phyloP scores from a whole-genome alignment of 257 asterid genomes.

The Henckelia pumila region DNA sequence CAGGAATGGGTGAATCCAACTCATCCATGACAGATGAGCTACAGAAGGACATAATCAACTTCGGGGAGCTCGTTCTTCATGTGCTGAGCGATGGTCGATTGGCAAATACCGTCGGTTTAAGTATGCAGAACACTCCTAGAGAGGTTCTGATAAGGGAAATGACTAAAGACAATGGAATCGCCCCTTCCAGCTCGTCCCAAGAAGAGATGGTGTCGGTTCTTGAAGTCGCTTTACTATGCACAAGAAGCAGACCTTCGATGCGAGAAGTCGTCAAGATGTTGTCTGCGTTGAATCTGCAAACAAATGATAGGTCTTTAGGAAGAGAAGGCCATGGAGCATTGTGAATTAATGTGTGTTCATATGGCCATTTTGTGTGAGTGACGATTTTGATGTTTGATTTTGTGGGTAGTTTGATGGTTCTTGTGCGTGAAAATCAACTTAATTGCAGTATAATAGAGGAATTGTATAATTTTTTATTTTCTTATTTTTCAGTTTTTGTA shows the following conservation, averaged over 20 bases:
- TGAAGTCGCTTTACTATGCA: slow-evolving; percentile 77
- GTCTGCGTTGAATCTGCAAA: slow-evolving; percentile 34
- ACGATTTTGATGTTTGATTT: slow-evolving; percentile 26
- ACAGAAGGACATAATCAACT: slow-evolving; percentile 57
- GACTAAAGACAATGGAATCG: slow-evolving; percentile 40
- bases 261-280: slow-evolving; percentile 56
- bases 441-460: slow-evolving; percentile 27
- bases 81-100: slow-evolving; percentile 54
- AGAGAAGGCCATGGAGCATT: slow-evolving; percentile 13
- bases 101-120: slow-evolving; percentile 32
- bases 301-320: slow-evolving; percentile 17
- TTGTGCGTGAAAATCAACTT: slow-evolving; percentile 13
- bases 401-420: slow-evolving; percentile 21
- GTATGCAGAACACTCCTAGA: slow-evolving; percentile 28
- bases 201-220: slow-evolving; percentile 43
- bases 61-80: slow-evolving; percentile 68
- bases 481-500: neutral
- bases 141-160: slow-evolving; percentile 58
- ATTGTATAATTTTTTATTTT: slow-evolving; percentile 11
- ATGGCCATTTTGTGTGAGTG: slow-evolving; percentile 13
- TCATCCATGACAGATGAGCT: slow-evolving; percentile 53
- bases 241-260: slow-evolving; percentile 65
- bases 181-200: slow-evolving; percentile 31
- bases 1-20: slow-evolving; percentile 67
- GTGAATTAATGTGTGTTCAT: slow-evolving; percentile 23